A percentile compares a stretch with the other conserved stretches of the same genome.
These are phyloP conservation scores for Glarea lozoyensis DNA, from an alignment of 495 filamentous ascomycete genomes.

Conservation along the genomic window DNA sequence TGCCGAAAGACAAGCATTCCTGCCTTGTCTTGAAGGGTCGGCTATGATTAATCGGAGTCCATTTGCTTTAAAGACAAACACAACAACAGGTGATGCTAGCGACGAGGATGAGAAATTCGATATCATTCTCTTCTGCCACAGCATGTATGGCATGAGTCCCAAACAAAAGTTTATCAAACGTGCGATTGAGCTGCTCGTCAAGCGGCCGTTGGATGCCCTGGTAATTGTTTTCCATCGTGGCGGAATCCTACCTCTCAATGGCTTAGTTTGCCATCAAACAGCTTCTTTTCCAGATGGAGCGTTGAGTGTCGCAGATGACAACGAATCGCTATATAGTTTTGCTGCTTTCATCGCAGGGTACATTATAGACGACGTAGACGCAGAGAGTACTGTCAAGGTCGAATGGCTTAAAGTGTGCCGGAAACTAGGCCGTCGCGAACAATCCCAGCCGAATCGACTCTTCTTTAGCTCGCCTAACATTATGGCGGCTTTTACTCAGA, in stretches of 20 bases:
- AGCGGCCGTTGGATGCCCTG: conserved; percentile 35
- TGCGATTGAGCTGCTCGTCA: conserved; percentile 42
- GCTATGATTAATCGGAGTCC: conserved; percentile 36
- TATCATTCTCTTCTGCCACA: conserved; percentile 54
- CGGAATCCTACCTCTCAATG: conserved; percentile 34
- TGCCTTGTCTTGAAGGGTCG: conserved; percentile 37
- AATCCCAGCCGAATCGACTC: conserved; percentile 32
- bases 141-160: conserved; percentile 53
- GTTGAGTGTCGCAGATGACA: conserved; percentile 36
- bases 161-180: conserved; percentile 37
- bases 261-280: conserved; percentile 43
- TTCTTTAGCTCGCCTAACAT: conserved; percentile 42
- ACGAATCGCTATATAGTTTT: conserved; percentile 44
- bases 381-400: conserved; percentile 27
- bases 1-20: conserved; percentile 29
- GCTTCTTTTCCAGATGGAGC: conserved; percentile 42
- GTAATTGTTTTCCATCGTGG: conserved; percentile 50
- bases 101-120: conserved; percentile 40
- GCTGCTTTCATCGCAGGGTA: conserved; percentile 45
- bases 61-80: conserved; percentile 31
- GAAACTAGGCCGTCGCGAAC: conserved; percentile 34
- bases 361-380: conserved; percentile 28
- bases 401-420: conserved; percentile 47
- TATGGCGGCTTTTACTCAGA: conserved; percentile 44
- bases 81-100: conserved; percentile 19